phyloP scores from a whole-genome alignment of 768 basidiomycete genomes.

The Pisolithus microcarpus region DNA sequence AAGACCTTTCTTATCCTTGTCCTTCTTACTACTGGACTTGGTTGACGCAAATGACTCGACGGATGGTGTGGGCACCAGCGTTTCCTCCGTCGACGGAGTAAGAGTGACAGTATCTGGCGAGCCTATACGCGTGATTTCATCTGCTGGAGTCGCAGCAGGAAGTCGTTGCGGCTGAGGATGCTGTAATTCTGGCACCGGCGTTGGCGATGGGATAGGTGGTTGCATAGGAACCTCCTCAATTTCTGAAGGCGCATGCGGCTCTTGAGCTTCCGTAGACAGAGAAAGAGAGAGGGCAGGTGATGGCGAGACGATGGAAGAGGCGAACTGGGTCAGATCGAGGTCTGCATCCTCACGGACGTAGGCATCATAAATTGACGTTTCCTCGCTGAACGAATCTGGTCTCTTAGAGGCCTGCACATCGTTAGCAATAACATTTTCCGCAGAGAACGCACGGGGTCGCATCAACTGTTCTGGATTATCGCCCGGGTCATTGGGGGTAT shows the following conservation, averaged over 20 bases:
- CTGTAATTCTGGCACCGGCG: slow-evolving; percentile 41
- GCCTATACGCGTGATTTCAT: slow-evolving; percentile 47
- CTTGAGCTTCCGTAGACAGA: slow-evolving; percentile 13
- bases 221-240: slow-evolving; percentile 10
- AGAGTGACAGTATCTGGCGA: slow-evolving; percentile 42
- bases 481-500: slow-evolving; percentile 50
- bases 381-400: slow-evolving; percentile 77
- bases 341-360: slow-evolving; percentile 61
- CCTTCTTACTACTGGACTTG: slow-evolving; percentile 38
- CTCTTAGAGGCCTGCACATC: slow-evolving; percentile 29
- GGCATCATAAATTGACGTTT: slow-evolving; percentile 76
- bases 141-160: slow-evolving; percentile 25
- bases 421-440: slow-evolving; percentile 31
- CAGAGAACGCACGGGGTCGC: slow-evolving; percentile 31
- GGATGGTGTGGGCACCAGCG: slow-evolving; percentile 20
- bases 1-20: slow-evolving; percentile 69
- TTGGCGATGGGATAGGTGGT: slow-evolving; percentile 26
- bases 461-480: slow-evolving; percentile 38
- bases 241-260: not conserved
- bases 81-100: slow-evolving; percentile 21
- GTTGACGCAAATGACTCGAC: slow-evolving; percentile 15
- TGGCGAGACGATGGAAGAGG: slow-evolving; percentile 14
- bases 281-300: slow-evolving; percentile 20
- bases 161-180: slow-evolving; percentile 61
- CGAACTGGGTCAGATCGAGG: slow-evolving; percentile 20